Conservation (phyloP, 345 rosid species). For the Dimocarpus longan region DNA sequence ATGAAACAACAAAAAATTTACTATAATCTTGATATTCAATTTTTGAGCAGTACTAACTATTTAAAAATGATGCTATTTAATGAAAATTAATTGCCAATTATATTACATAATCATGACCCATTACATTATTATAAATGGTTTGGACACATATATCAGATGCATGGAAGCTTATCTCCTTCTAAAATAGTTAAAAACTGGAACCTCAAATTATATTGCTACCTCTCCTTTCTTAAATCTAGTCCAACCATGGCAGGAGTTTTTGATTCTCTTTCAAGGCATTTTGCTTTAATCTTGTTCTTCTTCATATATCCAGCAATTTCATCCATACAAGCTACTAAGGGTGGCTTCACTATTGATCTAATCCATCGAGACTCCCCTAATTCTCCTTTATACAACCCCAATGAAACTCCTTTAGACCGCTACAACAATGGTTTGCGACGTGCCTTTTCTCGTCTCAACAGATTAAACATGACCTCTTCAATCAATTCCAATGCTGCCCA, state of each 20-base stretch:
- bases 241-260: neutral
- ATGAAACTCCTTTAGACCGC: conserved; percentile 19
- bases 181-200: too few species aligned
- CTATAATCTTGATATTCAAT: too few species aligned
- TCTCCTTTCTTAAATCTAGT: neutral
- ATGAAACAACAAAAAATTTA: too few species aligned
- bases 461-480: neutral
- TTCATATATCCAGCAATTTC: neutral
- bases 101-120: too few species aligned
- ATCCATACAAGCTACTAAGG: conserved; percentile 6
- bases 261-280: neutral
- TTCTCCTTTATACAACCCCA: conserved; percentile 30
- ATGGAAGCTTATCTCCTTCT: too few species aligned
- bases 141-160: too few species aligned
- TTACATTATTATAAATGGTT: too few species aligned
- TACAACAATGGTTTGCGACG: conserved; percentile 15
- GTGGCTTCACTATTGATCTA: conserved; percentile 29
- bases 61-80: too few species aligned
- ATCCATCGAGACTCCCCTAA: conserved; percentile 38
- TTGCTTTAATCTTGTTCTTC: neutral
- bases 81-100: too few species aligned
- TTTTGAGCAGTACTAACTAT: too few species aligned
- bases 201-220: too few species aligned
- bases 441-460: neutral
- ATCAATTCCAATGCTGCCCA: neutral